A percentile compares a stretch with the other conserved stretches of the same genome.
Evolutionary conservation across 2,329 filamentous ascomycete species (phyloP).

Genomic region (Calonectria leucothoes): DNA sequence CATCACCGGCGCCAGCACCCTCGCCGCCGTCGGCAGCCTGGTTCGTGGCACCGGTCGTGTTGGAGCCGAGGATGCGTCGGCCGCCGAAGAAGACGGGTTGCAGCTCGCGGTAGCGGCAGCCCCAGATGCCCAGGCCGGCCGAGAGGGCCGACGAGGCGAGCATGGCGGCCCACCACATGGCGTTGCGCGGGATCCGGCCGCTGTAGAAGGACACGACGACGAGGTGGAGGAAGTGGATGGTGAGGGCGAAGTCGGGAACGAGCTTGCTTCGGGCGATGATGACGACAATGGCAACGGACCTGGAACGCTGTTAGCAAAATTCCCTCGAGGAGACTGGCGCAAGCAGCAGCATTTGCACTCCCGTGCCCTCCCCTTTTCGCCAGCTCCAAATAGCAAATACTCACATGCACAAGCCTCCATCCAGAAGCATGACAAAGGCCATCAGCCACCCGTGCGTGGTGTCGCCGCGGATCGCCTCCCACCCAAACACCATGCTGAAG

Average conservation of each 20-base stretch:
- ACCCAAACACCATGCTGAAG: constrained; percentile 67
- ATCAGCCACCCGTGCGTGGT: constrained; percentile 72
- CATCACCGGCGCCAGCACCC: constrained; percentile 30
- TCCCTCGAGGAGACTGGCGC: neutral
- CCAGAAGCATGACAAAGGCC: constrained; percentile 68
- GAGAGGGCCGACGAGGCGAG: constrained; percentile 56
- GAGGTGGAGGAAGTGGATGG: constrained; percentile 86
- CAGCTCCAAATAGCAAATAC: constrained; percentile 31
- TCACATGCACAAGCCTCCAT: constrained; percentile 65
- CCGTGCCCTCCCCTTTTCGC: neutral
- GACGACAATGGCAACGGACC: constrained; percentile 84
- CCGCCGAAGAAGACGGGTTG: constrained; percentile 89
- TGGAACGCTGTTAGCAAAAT: constrained; percentile 51
- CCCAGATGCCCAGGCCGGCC: constrained; percentile 82
- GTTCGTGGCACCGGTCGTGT: constrained; percentile 64
- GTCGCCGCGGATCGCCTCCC: constrained; percentile 69
- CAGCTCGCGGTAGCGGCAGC: constrained; percentile 90
- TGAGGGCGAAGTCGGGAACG: constrained; percentile 93
- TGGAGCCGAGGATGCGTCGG: constrained; percentile 51
- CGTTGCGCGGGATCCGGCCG: constrained; percentile 77
- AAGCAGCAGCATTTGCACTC: neutral
- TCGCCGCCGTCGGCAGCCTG: constrained; percentile 44
- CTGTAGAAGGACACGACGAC: constrained; percentile 83
- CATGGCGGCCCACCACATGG: constrained; percentile 86
- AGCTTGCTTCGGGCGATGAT: constrained; percentile 92